Conservation (phyloP, 805 yeast species). For the Kodamaea neixiangensis region DNA sequence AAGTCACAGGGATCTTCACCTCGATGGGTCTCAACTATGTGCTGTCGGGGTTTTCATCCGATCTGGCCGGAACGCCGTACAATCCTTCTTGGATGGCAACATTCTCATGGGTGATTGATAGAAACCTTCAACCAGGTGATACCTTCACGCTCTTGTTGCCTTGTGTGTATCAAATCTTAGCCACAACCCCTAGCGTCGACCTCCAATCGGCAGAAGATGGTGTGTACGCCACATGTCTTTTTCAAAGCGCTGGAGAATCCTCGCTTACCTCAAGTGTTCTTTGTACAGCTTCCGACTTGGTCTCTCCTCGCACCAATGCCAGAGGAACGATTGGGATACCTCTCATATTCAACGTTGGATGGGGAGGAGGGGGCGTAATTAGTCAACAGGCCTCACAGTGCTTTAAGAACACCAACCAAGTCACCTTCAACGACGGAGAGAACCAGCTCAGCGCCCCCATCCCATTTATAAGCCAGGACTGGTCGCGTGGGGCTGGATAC, state of each 20-base stretch:
- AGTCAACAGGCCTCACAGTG: background rate
- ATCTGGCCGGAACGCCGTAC: background rate
- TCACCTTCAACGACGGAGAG: background rate
- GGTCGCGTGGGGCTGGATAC: background rate
- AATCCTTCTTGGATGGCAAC: background rate
- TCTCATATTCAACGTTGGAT: background rate
- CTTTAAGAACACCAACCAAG: background rate
- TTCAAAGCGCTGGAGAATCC: background rate
- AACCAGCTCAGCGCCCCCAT: background rate
- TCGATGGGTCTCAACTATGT: background rate
- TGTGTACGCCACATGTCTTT: background rate
- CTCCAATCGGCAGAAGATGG: background rate
- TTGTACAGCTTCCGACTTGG: background rate
- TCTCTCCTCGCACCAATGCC: background rate
- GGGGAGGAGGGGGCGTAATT: background rate
- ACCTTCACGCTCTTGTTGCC: background rate
- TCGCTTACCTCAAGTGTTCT: background rate
- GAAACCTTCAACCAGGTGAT: background rate
- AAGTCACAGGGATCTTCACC: background rate
- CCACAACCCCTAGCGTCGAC: background rate
- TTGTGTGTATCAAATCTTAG: background rate
- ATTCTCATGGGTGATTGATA: conserved; percentile 5
- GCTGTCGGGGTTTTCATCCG: background rate
- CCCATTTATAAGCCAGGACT: background rate
- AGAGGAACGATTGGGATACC: background rate